Base-by-base conservation (phyloP, 208 protist species). In the Crithidia brevicula region DNA sequence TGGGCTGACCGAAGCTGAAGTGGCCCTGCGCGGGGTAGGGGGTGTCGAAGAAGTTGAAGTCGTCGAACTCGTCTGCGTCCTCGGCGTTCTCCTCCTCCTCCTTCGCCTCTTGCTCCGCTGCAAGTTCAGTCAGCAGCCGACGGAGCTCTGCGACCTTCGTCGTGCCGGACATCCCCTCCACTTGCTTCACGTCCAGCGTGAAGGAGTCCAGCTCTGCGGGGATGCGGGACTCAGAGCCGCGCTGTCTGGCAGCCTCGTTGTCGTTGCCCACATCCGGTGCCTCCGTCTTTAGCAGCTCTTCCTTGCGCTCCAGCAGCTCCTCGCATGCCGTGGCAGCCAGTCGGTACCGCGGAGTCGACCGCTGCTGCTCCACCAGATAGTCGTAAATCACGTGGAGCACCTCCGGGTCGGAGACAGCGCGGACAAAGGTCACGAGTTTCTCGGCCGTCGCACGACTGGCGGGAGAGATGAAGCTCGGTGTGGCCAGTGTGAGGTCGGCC, bases 1-100 rank as follows among this genome's bases (percentile, higher is more conserved):
- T 75, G 4, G 82, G 81, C 20, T 70, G 67, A 0, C 60, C 74
- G 38, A 83, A 82, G 16, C 57, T 40, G 64, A 82, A 85, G 60
- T 73, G 70, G 56, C 34, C 72, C 20, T 31, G 59, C 22, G 54
- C 9, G 30, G 54, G 70, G 59, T 79, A 84, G 4, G 77, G 67
- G n/a, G 30, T 61, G 31, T 72, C 36, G 34, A 51, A 43, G 50
- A 70, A 72, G 61, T 80, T 84, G 63, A 63, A 51, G 58, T 89
- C 83, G 33, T 84, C 83, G 45, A 89, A 89, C 63, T 89, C 83
- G 45, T 89, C 83, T 0, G 54, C 73, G 11, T 71, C 64, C 34
- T 71, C 64, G 4, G 50, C 30, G 53, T 69, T 61, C 13, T 57
- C 31, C 18, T 51, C 64, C 1, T 51, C 67, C 16, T 69, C 66